Conservation (phyloP, 2,329 filamentous ascomycete genomes). For the Metarhizium robertsii region DNA sequence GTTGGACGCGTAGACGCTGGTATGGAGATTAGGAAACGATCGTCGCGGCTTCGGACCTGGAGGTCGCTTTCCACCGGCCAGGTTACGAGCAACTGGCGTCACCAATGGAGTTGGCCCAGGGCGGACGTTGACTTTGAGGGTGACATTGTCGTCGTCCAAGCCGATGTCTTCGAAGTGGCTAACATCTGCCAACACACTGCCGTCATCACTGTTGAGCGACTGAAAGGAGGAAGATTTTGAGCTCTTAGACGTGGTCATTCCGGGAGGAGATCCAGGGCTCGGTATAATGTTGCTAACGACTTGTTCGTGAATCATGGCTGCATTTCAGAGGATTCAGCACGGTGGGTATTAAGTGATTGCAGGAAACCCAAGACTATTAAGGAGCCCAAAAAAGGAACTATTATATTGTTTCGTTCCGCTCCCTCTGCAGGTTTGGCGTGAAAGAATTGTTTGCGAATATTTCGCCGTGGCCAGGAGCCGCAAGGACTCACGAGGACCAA, state of each 20-base stretch:
- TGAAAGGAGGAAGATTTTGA: constrained; percentile 86
- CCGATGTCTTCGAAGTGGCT: constrained; percentile 91
- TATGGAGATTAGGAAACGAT: constrained; percentile 35
- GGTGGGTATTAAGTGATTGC: not conserved
- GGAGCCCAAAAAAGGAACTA: no score
- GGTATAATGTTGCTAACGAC: constrained; percentile 16
- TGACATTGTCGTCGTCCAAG: constrained; percentile 54
- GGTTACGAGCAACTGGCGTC: constrained; percentile 16
- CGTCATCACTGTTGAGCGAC: constrained; percentile 68
- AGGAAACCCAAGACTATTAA: no score
- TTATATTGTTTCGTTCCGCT: no score
- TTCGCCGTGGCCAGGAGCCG: not conserved
- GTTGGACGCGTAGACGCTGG: constrained; percentile 35
- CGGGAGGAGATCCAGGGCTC: constrained; percentile 32
- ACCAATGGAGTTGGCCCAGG: constrained; percentile 15
- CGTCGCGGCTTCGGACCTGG: constrained; percentile 27
- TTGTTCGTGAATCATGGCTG: constrained; percentile 26
- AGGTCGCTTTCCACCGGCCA: constrained; percentile 19
- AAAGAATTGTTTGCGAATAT: not conserved
- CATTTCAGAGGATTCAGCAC: constrained; percentile 14
- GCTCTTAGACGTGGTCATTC: constrained; percentile 74
- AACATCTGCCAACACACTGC: constrained; percentile 59
- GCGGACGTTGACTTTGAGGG: constrained; percentile 39
- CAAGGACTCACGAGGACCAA: not conserved
- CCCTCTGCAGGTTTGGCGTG: not conserved